Evolutionary conservation across 108 stramenopile species (phyloP), one percentile per base, ranked within the genome.

Genomic region (Asterionellopsis glacialis): DNA sequence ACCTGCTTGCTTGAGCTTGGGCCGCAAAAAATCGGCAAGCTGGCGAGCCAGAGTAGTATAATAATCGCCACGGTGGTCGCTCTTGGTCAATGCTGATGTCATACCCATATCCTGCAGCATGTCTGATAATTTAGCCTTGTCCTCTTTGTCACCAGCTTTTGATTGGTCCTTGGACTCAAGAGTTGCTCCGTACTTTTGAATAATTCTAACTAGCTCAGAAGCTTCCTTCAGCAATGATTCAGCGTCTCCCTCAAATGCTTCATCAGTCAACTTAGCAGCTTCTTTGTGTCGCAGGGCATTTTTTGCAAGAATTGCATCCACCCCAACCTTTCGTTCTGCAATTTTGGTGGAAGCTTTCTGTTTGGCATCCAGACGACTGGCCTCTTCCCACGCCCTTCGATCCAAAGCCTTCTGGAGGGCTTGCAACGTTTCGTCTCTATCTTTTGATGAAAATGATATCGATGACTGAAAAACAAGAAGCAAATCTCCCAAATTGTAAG

Each of bases 21-120:
- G 74, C 16, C 63, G 58, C 45, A 98, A 65, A 75, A 98, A 95
- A 50, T 97, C 96, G 11, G 88, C 91, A 54, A 99, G 66, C 86
- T 99, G 95, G 25, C 97, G 83, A 19, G 98, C 96, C 63, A 98
- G 69, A 50, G 88, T 74, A 64, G 91, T 75, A 64, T 97, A 93
- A 69, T 94, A 97, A 12, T 68, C 57, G 14, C 59, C 63, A 50
- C 92, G 82, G 11, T 87, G 65, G 54, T 88, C 71, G 11, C 64
- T 59, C 61, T 83, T 84, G 12, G 96, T 91, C 26, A 98, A 76
- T 9, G 97, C 96, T 23, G 92, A 92, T 40, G 93, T 82, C 77
- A 98, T 94, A 39, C 98, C 98, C 87, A 99, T 93, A 63, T 90
- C 79, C 63, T 83, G 70, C 55, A 96, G 42, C 72, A 93, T 64